phyloP scores from a whole-genome alignment of 2,329 filamentous ascomycete species.

The Xylariomycetidae sp. region DNA sequence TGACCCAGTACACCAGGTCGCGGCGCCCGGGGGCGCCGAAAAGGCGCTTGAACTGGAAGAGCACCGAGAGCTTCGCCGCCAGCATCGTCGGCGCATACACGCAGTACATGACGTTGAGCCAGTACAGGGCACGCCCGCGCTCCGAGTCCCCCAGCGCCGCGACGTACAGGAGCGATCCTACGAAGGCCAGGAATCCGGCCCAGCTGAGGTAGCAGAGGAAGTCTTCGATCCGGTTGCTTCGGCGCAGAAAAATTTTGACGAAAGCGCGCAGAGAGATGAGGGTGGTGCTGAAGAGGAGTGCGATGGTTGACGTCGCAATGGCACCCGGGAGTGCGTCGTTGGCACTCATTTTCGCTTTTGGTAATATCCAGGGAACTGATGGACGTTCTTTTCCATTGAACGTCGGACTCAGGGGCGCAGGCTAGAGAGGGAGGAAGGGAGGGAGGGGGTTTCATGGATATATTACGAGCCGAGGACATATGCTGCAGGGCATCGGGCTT shows the following conservation, averaged over 20 bases:
- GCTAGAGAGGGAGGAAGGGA: too few relatives aligned
- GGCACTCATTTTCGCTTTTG: too few relatives aligned
- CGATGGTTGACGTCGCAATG: too few relatives aligned
- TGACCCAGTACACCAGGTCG: conserved; percentile 6
- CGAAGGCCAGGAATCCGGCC: conserved; percentile 1
- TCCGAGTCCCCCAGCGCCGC: conserved; percentile 2
- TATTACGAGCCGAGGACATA: too few relatives aligned
- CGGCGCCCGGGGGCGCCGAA: conserved; percentile 2
- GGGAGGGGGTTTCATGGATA: too few relatives aligned
- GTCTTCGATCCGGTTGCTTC: conserved; percentile 4
- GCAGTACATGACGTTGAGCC: conserved; percentile 4
- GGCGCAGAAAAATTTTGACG: neutral
- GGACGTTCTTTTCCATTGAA: too few relatives aligned
- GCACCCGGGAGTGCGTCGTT: too few relatives aligned
- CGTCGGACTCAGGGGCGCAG: too few relatives aligned
- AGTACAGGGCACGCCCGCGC: conserved; percentile 2
- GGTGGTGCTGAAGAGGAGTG: neutral
- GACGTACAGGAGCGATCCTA: conserved; percentile 2
- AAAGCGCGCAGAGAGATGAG: conserved; percentile 1
- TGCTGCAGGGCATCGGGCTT: too few relatives aligned
- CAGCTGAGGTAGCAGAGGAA: conserved; percentile 5
- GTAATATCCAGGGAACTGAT: too few relatives aligned
- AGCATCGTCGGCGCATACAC: conserved; percentile 3
- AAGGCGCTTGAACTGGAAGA: conserved; percentile 8
- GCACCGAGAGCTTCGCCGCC: conserved; percentile 6